Base-by-base conservation (phyloP, 2,329 filamentous ascomycete species). In the Monosporascus sp. region DNA sequence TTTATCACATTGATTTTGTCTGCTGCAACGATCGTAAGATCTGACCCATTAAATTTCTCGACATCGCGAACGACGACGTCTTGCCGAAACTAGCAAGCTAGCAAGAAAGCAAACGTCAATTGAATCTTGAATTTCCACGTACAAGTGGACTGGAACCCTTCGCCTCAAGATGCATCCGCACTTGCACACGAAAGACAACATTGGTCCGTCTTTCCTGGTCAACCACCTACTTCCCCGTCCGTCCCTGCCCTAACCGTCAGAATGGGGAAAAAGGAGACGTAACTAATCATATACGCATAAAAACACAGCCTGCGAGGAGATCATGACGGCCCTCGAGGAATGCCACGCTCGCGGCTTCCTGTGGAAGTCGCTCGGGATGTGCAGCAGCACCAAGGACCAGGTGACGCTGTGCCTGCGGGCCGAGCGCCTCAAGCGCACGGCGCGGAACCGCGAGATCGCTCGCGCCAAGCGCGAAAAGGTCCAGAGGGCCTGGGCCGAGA, bases 311-410 rank as follows among this genome's bases (percentile, higher is more conserved):
- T 99, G 94, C 81, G 90, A 93, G 72, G 91, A 96, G 63, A 84
- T 99, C 70, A 96, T 97, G 85, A 86, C 80, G 49, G 88, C 90
- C 48, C 90, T 99, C 62, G 94, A 97, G 67, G 91, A 97, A 77
- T 99, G 94, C 76, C 94, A 99, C 69, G 88, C 90, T 34, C 83
- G 82, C 55, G 94, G 94, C 52, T 99, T 99, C 74, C 74, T 99
- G 54, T 92, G 89, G 83, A 97, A 96, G 73, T 86, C 90, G 2
- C 76, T 90, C 57, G 94, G 94, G 53, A 90, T 88, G 78, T 99
- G 94, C 82, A 97, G 91, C 71, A 82, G 86, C 41, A 82, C 88
- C 58, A 99, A 99, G 73, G 79, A 84, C 43, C 78, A 90, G 54
- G 89, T 99, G 63, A 94, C 90, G 73, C 81, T 84, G 66, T 99